Base-by-base conservation (phyloP, 2,329 filamentous ascomycete species). In the Chaetomium sp. region DNA sequence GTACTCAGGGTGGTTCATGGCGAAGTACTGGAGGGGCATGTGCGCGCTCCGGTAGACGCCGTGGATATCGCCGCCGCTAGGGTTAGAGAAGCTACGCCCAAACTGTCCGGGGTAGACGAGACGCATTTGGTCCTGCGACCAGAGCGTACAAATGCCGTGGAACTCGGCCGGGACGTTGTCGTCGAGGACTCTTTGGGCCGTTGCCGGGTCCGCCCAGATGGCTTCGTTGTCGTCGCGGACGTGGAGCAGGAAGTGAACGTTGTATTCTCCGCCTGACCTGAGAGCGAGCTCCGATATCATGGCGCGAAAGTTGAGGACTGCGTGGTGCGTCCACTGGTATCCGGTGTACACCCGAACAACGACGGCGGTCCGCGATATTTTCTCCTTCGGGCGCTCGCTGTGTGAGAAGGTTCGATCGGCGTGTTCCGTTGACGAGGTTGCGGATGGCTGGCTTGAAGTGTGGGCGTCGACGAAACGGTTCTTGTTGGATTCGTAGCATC, bases 61-160 rank as follows among this genome's bases (percentile, higher is more conserved):
- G 57, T 90, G 88, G 31, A 91, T 81, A 60, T 86, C 83, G 16
- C 79, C 81, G 68, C 84, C 77, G 63, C 81, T 82, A 7, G 83
- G 83, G 72, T 86, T 85, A 62, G 83, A 80, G 71, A 88, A 87
- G 1, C 88, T 85, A 53, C 88, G 86, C 70, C 90, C 88, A n/a
- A 93, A 89, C 49, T 86, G 84, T 1, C 85, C 85, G 66, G 84
- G 76, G 73, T 96, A 96, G 75, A 92, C 87, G 63, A 93, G 82
- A 63, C 84, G 83, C 90, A 96, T 94, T 76, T 94, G 91, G 60
- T 86, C 83, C 75, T 95, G 91, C 2, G 91, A 93, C 92, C 92
- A 96, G 6, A 96, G 80, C 0, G 90, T 92, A 53, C 89, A 90
- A 75, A 96, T 85, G 66, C 88, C 86, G 74, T 89, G 90, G 76